Base-by-base conservation (phyloP, 2,329 filamentous ascomycete genomes). In the Colletotrichum orchidophilum region DNA sequence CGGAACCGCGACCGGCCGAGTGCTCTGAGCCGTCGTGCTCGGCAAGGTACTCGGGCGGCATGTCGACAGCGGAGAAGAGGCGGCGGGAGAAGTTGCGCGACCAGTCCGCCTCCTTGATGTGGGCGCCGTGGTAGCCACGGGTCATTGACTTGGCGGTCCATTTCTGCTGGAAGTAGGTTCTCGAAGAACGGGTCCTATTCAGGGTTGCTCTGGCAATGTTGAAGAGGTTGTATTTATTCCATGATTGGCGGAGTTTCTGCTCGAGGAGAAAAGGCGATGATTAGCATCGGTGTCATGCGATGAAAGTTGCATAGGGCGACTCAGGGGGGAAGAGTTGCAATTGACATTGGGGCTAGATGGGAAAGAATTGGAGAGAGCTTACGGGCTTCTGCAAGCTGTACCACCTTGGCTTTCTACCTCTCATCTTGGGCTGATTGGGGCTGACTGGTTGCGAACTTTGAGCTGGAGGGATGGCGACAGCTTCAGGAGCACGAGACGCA, bases 141-240 rank as follows among this genome's bases (percentile, higher is more conserved):
- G 94, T 90, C 74, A 91, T 81, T 26, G 95, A 91, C 83, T 99
- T 99, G 77, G 96, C 94, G 1, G 84, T 83, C 96, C 96, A 99
- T 92, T 99, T 99, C 84, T 98, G 96, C 87, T 98, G 96, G 88
- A 97, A 99, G 84, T 96, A 97, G 54, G 95, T 98, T 73, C 84
- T 82, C 61, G 75, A 76, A 18, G 79, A 77, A 24, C 75, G 78
- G 70, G 84, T 82, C 18, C 76, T 79, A 21, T 87, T 88, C 2
- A 81, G 78, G 53, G 77, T 82, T 39, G 89, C 78, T 75, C 88
- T 88, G 61, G 86, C 84, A 75, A 99, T 84, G 84, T 98, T 98
- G 90, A 94, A 99, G 74, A 99, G 88, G 80, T 97, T 97, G 87
- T 94, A 95, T 85, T 97, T 97, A 87, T 94, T 97, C 96, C 96